Evolutionary conservation across 1,284 basidiomycete genomes (phyloP).

Genomic region (Ceratobasidium sp.): DNA sequence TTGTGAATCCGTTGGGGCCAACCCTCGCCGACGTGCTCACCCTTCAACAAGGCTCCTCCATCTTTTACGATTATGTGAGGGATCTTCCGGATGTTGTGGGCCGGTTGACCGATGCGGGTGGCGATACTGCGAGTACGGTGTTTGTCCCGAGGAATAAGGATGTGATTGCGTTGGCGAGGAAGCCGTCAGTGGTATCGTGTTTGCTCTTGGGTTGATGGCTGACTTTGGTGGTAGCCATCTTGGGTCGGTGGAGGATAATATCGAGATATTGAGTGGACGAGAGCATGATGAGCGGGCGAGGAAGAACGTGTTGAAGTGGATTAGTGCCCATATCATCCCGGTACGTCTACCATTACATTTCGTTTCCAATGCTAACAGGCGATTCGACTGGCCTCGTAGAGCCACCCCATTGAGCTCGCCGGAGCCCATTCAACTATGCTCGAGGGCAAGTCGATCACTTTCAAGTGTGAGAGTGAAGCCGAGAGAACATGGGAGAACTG

Average conservation of each 20-base stretch:
- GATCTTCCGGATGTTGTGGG: conserved; percentile 46
- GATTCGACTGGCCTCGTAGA: too few relatives aligned
- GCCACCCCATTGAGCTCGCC: conserved; percentile 43
- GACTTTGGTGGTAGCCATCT: not conserved
- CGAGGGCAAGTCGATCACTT: conserved; percentile 33
- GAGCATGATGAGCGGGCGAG: conserved; percentile 42
- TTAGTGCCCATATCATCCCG: conserved; percentile 47
- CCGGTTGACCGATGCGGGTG: conserved; percentile 36
- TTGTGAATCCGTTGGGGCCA: conserved; percentile 32
- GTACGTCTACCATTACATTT: too few relatives aligned
- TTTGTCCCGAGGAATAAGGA: conserved; percentile 50
- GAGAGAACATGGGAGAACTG: conserved; percentile 44
- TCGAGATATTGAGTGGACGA: conserved; percentile 21
- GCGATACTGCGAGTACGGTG: conserved; percentile 43
- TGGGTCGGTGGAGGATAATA: conserved; percentile 26
- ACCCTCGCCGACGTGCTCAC: conserved; percentile 48
- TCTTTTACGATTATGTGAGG: conserved; percentile 51
- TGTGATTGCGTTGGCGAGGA: conserved; percentile 47
- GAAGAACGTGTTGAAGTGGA: conserved; percentile 49
- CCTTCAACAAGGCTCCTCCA: conserved; percentile 43
- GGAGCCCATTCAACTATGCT: conserved; percentile 41
- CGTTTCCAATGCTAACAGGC: too few relatives aligned
- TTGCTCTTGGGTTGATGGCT: not conserved
- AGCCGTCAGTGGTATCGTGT: conserved; percentile 45
- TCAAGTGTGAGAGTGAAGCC: conserved; percentile 25